Evolutionary conservation across 345 rosid species (phyloP).

Genomic region (Syzygium aqueum): DNA sequence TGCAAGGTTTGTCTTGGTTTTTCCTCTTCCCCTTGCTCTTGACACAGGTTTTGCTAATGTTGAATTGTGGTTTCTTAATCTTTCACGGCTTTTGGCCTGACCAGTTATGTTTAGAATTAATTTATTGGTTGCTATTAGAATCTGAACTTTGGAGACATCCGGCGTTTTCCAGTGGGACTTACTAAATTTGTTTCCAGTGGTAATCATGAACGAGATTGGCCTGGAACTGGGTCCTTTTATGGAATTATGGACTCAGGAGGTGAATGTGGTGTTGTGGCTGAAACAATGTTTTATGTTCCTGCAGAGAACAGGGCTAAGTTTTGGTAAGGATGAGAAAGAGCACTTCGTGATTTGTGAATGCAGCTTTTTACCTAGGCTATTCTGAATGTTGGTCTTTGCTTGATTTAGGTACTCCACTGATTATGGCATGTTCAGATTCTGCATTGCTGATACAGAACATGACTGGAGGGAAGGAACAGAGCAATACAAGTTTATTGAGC

Average conservation of each 20-base stretch:
- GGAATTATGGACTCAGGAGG: slow-evolving; percentile 25
- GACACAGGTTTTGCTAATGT: too few species aligned
- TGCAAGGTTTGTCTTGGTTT: slow-evolving; percentile 31
- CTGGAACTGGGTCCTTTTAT: slow-evolving; percentile 50
- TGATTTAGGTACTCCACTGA: slow-evolving; percentile 46
- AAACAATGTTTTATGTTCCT: slow-evolving; percentile 41
- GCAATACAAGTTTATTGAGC: slow-evolving; percentile 40
- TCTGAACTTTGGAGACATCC: not conserved
- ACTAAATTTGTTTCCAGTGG: slow-evolving; percentile 27
- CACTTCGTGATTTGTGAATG: slow-evolving; percentile 52
- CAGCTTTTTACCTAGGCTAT: not conserved
- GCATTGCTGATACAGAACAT: slow-evolving; percentile 7
- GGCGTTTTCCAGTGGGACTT: too few species aligned
- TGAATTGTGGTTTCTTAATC: too few species aligned
- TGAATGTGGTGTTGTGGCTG: slow-evolving; percentile 5
- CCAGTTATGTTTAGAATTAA: too few species aligned
- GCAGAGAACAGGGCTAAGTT: slow-evolving; percentile 14
- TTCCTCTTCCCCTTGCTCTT: not conserved
- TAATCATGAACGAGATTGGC: slow-evolving; percentile 75
- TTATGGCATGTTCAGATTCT: slow-evolving; percentile 73
- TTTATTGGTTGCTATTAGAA: too few species aligned
- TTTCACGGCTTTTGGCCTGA: too few species aligned
- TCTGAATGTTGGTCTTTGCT: too few species aligned
- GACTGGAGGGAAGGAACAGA: too few species aligned
- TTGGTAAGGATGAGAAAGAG: slow-evolving; percentile 8